Conservation (phyloP, 352 stramenopile genomes). For the Phytophthora sp. region DNA sequence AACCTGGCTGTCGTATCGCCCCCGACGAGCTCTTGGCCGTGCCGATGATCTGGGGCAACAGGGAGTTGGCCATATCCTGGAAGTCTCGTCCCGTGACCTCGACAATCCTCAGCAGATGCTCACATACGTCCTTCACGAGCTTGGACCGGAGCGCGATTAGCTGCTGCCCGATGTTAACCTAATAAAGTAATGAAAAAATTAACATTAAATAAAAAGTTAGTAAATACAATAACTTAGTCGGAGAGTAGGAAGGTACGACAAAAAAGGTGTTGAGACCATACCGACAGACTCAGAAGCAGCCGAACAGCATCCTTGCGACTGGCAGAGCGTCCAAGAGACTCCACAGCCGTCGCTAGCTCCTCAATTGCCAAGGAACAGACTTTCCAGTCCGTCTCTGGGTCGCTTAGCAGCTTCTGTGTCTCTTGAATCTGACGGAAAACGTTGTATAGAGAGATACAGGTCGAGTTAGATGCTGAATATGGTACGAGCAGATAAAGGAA, state of each 20-base stretch:
- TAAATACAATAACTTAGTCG: constrained; percentile 13
- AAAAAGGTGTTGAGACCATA: constrained; percentile 22
- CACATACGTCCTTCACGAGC: constrained; percentile 59
- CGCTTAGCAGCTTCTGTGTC: constrained; percentile 40
- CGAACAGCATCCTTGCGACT: constrained; percentile 40
- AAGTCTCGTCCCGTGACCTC: constrained; percentile 53
- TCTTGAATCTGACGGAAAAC: constrained; percentile 43
- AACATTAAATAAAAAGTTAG: constrained; percentile 10
- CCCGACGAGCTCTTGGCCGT: constrained; percentile 63
- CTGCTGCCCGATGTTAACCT: constrained; percentile 52
- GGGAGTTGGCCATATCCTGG: constrained; percentile 57
- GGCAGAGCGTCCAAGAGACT: constrained; percentile 35
- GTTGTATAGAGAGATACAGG: constrained; percentile 22
- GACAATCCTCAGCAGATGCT: constrained; percentile 54
- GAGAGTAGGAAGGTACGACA: constrained; percentile 10
- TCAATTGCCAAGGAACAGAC: constrained; percentile 45
- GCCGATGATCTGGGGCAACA: constrained; percentile 53
- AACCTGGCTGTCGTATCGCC: constrained; percentile 57
- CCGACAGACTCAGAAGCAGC: constrained; percentile 54
- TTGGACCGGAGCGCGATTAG: constrained; percentile 56
- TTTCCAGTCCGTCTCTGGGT: constrained; percentile 48
- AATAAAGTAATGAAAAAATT: too few species aligned
- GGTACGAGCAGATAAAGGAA: constrained; percentile 19
- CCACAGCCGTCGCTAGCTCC: constrained; percentile 55
- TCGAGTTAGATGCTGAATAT: constrained; percentile 6